Evolutionary conservation across 2,329 filamentous ascomycete species (phyloP), one percentile per base, ranked within the genome.

Genomic region (Sclerotinia minor): DNA sequence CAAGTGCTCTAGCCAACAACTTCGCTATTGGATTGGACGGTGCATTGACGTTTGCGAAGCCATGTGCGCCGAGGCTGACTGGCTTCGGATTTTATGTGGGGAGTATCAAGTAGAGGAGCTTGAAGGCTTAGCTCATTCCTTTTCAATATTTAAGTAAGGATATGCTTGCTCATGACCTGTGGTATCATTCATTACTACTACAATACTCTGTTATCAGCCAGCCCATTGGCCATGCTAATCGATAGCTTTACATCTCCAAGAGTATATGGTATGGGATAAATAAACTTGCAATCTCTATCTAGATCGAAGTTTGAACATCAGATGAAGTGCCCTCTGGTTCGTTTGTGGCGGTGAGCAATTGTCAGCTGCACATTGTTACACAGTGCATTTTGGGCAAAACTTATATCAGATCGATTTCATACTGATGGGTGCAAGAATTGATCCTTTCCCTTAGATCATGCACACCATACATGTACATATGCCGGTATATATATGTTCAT

Each of bases 121-220:
- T 41, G 38, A 41, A 15, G 38, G 8, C 38, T 41, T 41, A 49
- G 26, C 29, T 50, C 32, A 29, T 38, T 35, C 21, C 24, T 29
- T 61, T 24, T 50, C 45, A 35, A 49, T 15, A n/a, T n/a, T 24
- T 8, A 35, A 35, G 44, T 61, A 61, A 49, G 58, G 58, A 61
- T 49, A 38, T 61, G 44, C 58, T 61, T 61, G 44, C 29, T 19
- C 29, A 19, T 17, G 13, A 7, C 29, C n/a, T 49, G 58, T 17
- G 13, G 58, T 26, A 60, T 47, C 29, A 35, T 17, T 21, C 35
- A 32, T 47, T n/a, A 60, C 41, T 32, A 49, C 17, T 0, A 38
- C 44, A 50, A 38, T 29, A 49, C 38, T 19, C 11, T n/a, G 24
- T 19, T 5, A 38, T 49, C 29, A 35, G 44, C 13, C 45, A 35